Conservation (phyloP, 208 protist species). For the Acanthamoeba royreba region DNA sequence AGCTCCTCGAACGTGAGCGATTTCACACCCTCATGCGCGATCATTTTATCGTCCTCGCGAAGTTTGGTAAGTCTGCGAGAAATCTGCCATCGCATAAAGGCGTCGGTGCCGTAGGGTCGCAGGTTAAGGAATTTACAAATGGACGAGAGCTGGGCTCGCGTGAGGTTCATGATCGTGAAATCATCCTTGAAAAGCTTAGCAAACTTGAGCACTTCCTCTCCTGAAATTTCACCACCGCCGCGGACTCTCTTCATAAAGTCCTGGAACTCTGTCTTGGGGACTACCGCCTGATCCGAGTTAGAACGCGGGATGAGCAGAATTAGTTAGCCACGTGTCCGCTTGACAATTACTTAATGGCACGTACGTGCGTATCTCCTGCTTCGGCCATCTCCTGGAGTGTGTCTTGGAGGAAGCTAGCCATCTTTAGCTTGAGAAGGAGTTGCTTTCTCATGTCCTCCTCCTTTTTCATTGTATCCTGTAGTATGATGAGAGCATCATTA, state of each 20-base stretch:
- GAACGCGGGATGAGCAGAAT: background rate
- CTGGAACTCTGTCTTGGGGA: slow-evolving; percentile 52
- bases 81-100: slow-evolving; percentile 35
- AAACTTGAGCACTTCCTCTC: slow-evolving; percentile 68
- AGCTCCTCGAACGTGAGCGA: slow-evolving; percentile 17
- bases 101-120: slow-evolving; percentile 22
- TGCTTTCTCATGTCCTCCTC: slow-evolving; percentile 53
- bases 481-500: no score
- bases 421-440: slow-evolving; percentile 14
- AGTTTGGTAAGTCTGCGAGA: background rate
- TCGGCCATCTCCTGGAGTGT: slow-evolving; percentile 60
- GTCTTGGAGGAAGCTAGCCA: slow-evolving; percentile 72
- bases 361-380: background rate
- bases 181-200: slow-evolving; percentile 77
- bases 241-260: slow-evolving; percentile 67
- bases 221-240: slow-evolving; percentile 50
- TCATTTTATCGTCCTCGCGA: slow-evolving; percentile 2
- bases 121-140: slow-evolving; percentile 64
- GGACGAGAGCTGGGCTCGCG: slow-evolving; percentile 64
- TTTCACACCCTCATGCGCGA: background rate
- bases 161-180: slow-evolving; percentile 76
- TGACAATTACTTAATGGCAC: no score
- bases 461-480: background rate
- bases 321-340: background rate
- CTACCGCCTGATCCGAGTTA: background rate